These are phyloP conservation scores for Conticribra guillardii DNA, from an alignment of 108 stramenopile species.

Conservation along the genomic window DNA sequence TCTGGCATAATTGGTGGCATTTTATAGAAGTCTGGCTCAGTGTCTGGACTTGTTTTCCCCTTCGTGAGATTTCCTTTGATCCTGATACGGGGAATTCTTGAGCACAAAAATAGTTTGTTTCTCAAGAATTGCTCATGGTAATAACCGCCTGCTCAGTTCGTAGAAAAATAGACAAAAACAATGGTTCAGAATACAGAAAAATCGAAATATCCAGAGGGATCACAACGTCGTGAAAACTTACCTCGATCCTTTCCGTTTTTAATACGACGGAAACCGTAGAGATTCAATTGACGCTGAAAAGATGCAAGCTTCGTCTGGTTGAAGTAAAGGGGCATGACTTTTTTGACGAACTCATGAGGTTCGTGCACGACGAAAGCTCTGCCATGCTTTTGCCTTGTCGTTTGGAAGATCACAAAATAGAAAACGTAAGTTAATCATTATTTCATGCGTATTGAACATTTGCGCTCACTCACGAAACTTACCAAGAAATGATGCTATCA, in stretches of 20 bases:
- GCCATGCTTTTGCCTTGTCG: conserved; percentile 62
- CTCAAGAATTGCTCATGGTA: conserved; percentile 80
- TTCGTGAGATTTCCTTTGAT: conserved; percentile 52
- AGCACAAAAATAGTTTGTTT: conserved; percentile 67
- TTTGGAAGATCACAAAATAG: background rate
- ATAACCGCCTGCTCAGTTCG: no score
- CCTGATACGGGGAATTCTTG: conserved; percentile 52
- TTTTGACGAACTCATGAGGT: conserved; percentile 64
- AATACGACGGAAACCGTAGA: conserved; percentile 75
- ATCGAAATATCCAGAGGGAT: no score
- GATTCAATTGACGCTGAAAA: conserved; percentile 90
- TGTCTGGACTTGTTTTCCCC: conserved; percentile 34
- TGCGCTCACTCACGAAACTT: background rate
- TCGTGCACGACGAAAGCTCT: conserved; percentile 75
- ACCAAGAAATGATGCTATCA: conserved; percentile 68
- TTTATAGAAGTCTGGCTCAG: conserved; percentile 51
- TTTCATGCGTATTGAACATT: background rate
- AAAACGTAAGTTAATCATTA: background rate
- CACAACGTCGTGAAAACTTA: no score
- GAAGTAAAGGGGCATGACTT: conserved; percentile 90
- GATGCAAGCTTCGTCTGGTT: conserved; percentile 84
- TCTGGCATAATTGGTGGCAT: conserved; percentile 32
- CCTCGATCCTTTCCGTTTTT: conserved; percentile 68
- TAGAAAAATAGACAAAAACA: no score
- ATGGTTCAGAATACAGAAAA: no score